Base-by-base conservation (phyloP, 2,329 filamentous ascomycete genomes). In the Pestalotiopsis sp. region DNA sequence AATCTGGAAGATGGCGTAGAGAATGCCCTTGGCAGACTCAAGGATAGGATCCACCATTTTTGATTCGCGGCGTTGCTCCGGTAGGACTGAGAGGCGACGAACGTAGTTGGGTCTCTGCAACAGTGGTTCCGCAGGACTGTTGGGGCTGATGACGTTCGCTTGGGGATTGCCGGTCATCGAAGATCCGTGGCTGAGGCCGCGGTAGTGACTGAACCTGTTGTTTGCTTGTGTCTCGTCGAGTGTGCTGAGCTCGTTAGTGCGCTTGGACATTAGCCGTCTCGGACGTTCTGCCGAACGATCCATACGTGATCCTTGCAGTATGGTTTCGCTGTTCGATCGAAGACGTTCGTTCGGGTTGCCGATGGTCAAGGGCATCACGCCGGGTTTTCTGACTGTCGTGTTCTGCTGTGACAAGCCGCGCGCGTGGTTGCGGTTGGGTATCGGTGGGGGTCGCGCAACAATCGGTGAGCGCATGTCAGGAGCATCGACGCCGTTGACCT, bases 401-500 rank as follows among this genome's bases (percentile, higher is more conserved):
- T 86, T 92, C 71, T 93, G 90, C 73, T 92, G 90, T 2, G 91
- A 93, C 3, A 91, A 82, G 1, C 90, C 90, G 38, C 95, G 90
- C 73, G 93, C 93, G 78, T 97, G 94, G 3, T 94, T 96, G 70
- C 92, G 88, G 4, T 89, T 88, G 0, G 94, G 94, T 69, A 97
- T 93, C 0, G 93, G 92, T 2, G 95, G 93, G 36, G 92, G 86
- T 41, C 91, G 88, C 23, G 85, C 83, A 12, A 88, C 80, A 49
- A 86, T 90, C 14, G 92, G 93, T 4, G 92, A 95, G 71, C 90
- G 89, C 58, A 89, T 83, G 72, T 91, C 90, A 45, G 87, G 82
- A 3, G 91, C 82, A 68, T 96, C 93, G 63, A 89, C 86, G 17
- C 92, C 91, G 76, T 92, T 93, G 65, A 94, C 92, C 74, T 90